Evolutionary conservation across 1,284 basidiomycete genomes (phyloP), one percentile per base, ranked within the genome.

Genomic region (Cutaneotrichosporon curvatum): DNA sequence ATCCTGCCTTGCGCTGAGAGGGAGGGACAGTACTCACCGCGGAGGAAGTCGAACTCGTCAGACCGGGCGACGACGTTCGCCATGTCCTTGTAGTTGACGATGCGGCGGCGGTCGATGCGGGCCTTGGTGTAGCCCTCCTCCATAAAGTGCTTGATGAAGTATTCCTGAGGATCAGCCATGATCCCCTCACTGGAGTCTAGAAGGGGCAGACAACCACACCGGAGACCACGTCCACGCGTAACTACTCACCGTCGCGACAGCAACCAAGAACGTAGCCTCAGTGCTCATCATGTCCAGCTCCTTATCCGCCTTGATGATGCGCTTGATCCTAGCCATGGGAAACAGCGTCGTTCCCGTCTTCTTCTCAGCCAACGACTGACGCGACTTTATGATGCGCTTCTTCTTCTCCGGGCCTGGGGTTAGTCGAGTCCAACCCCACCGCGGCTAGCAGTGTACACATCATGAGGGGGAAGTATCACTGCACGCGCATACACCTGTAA

Each of bases 301-400:
- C 50, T 70, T 69, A 57, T 75, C 74, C 9, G 72, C 70, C 50
- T 73, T 74, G 55, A 74, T 62, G 50, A 75, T 73, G 53, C 61
- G 60, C 55, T 73, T 70, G 11, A 75, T 61, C 25, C 72, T 60
- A n/a, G 65, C 57, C 6, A 68, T 59, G 7, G 73, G 73, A 43
- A 74, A 66, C 5, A 67, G 55, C 4, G 71, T 70, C 25, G 66
- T 71, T 21, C 72, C 72, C 1, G 52, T 45, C 36, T 57, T 52
- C 55, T 70, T 70, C 48, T 70, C 68, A 19, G 65, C 55, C 9
- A 70, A 47, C 2, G 63, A 65, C 57, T 68, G 64, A 31, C 67
- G 62, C 32, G 63, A 60, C 43, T 69, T 69, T 36, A 59, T 62
- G 7, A 63, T 44, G 40, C 61, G 49, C 47, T 65, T 65, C 30